phyloP scores from a whole-genome alignment of 2,329 filamentous ascomycete genomes.

The Sporothrix dimorphospora region DNA sequence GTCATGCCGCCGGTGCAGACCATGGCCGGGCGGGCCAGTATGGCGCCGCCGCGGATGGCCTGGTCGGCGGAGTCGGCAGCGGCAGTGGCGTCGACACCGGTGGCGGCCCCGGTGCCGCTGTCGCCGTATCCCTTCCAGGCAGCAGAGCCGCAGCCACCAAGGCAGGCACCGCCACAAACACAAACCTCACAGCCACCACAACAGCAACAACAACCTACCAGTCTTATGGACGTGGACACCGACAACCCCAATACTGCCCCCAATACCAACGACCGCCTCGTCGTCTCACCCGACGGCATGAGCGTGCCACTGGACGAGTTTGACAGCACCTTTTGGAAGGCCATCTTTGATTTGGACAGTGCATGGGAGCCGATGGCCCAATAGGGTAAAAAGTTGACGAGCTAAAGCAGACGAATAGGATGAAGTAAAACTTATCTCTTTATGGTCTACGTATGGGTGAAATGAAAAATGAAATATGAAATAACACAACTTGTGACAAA shows the following conservation, averaged over 20 bases:
- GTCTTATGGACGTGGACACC: conserved; percentile 30
- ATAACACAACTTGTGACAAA: too few species aligned
- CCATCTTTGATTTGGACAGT: conserved; percentile 27
- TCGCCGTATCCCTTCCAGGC: neutral
- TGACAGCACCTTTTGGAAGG: conserved; percentile 31
- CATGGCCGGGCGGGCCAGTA: too few species aligned
- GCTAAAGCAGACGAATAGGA: too few species aligned
- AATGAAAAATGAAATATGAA: too few species aligned
- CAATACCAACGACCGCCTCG: neutral
- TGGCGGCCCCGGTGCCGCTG: neutral
- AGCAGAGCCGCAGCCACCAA: neutral
- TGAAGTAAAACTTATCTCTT: too few species aligned
- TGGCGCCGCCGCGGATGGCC: neutral
- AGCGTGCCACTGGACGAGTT: conserved; percentile 21
- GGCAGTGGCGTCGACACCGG: neutral
- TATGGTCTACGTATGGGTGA: too few species aligned
- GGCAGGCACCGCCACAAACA: neutral
- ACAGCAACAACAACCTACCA: neutral
- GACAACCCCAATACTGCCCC: neutral
- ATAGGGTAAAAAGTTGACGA: neutral
- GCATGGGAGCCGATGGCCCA: conserved; percentile 26
- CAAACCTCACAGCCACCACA: neutral
- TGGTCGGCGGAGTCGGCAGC: conserved; percentile 7
- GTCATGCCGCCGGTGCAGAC: neutral
- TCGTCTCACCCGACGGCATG: neutral